Evolutionary conservation across 441 rosid species (phyloP).

Genomic region (Iberis amara): DNA sequence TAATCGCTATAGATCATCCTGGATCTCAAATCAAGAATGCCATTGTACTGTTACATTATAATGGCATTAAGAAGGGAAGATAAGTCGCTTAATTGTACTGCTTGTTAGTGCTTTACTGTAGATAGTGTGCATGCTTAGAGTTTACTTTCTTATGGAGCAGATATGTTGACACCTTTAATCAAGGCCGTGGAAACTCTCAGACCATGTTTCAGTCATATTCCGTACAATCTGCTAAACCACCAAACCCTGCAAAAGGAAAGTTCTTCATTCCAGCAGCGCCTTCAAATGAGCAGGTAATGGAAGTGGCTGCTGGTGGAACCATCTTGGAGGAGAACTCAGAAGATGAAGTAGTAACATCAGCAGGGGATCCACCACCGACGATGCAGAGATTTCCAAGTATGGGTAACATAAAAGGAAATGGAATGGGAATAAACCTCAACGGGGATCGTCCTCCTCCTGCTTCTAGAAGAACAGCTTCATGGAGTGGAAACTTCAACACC

Average conservation of each 20-base stretch:
- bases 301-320: constrained; percentile 46
- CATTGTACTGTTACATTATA: constrained; percentile 5
- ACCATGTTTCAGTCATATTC: constrained; percentile 66
- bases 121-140: constrained; percentile 8
- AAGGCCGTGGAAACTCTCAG: constrained; percentile 78
- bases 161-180: constrained; percentile 74
- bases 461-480: constrained; percentile 77
- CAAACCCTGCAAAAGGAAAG: constrained; percentile 60
- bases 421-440: constrained; percentile 21
- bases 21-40: neutral
- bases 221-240: constrained; percentile 61
- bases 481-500: constrained; percentile 67
- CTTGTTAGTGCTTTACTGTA: constrained; percentile 10
- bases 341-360: constrained; percentile 40
- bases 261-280: constrained; percentile 72
- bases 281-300: constrained; percentile 42
- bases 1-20: neutral
- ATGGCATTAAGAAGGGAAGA: constrained; percentile 1
- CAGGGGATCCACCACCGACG: constrained; percentile 29
- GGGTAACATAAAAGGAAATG: constrained; percentile 51
- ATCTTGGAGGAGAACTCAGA: constrained; percentile 36
- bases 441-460: constrained; percentile 31
- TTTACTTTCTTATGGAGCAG: constrained; percentile 33
- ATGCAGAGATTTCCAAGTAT: constrained; percentile 71
- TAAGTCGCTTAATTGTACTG: neutral